Percentiles rank a stretch among this genome's conserved stretches.
Evolutionary conservation across 495 filamentous ascomycete genomes (phyloP).

Genomic region (Trichoderma orchidacearum): DNA sequence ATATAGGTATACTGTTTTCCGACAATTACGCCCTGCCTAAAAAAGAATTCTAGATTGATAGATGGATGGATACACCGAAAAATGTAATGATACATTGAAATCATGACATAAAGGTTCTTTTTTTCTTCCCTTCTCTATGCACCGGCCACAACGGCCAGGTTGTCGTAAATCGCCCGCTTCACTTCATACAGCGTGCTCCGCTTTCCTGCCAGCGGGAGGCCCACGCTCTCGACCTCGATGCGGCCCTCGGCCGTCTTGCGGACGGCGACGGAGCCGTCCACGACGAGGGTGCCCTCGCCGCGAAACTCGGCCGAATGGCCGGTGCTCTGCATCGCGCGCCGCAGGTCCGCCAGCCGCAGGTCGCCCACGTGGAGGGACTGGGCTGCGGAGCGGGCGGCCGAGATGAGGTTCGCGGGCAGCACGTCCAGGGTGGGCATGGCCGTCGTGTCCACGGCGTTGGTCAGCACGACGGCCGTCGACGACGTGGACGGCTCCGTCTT

Average conservation of each 20-base stretch:
- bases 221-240: conserved; percentile 80
- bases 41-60: no score
- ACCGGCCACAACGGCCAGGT: conserved; percentile 65
- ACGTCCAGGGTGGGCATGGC: conserved; percentile 57
- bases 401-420: conserved; percentile 60
- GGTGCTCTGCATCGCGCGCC: conserved; percentile 64
- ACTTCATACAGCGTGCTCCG: conserved; percentile 57
- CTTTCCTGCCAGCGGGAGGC: conserved; percentile 28
- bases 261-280: conserved; percentile 79
- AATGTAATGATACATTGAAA: no score
- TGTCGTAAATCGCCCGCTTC: conserved; percentile 71
- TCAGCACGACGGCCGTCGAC: conserved; percentile 12
- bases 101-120: no score
- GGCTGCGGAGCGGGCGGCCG: conserved; percentile 61
- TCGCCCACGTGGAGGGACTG: conserved; percentile 94
- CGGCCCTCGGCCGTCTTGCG: conserved; percentile 73
- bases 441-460: conserved; percentile 3
- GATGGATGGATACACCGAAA: no score
- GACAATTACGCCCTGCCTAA: no score
- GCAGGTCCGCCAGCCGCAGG: conserved; percentile 73
- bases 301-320: conserved; percentile 87
- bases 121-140: conserved; percentile 26
- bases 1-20: no score
- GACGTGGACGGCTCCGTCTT: conserved; percentile 37
- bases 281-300: conserved; percentile 81